Base-by-base conservation (phyloP, 805 yeast genomes). In the Clavispora asparagi region DNA sequence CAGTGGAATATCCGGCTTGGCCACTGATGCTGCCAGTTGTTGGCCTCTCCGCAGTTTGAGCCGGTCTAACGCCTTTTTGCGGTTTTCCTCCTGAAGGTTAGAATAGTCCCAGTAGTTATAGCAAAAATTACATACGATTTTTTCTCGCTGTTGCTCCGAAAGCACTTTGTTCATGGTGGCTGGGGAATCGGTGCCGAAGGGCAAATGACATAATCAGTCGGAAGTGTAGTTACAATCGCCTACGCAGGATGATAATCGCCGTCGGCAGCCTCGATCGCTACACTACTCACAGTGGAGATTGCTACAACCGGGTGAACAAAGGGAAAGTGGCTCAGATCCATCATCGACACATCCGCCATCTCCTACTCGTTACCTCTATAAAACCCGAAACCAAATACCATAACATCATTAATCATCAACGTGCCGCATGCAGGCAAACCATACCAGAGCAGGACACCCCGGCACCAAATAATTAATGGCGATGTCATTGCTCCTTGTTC, bases 51-150 rank as follows among this genome's bases (percentile, higher is more conserved):
- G 47, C 41, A 71, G 70, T 50, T 76, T 70, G 31, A 85, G 69
- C 46, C 84, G 64, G 46, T 81, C 86, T 8, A 83, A 55, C 0
- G 90, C 89, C 44, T 72, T 72, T 39, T 74, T 71, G 50, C 94
- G 69, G 58, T 84, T 85, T 27, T 78, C 82, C 41, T 81, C 87
- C 87, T 81, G 42, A 12, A 10, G 7, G 57, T 58, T 52, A 57
- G 58, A 40, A 27, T 4, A 2, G n/a, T 11, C 27, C 14, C 5
- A 17, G 27, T 4, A 16, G 17, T n/a, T 13, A 8, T 30, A 27
- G 12, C n/a, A 29, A 14, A 14, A 6, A 14, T 23, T 39, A 68
- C 74, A 45, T 67, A 69, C 75, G 26, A 70, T 67, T 51, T 67
- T 52, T 45, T 51, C 51, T 41, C 56, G 51, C 48, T 69, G 74